Evolutionary conservation across 116 monocot species (phyloP), one percentile per base, ranked within the genome.

Genomic region (Phalaenopsis hybrid): DNA sequence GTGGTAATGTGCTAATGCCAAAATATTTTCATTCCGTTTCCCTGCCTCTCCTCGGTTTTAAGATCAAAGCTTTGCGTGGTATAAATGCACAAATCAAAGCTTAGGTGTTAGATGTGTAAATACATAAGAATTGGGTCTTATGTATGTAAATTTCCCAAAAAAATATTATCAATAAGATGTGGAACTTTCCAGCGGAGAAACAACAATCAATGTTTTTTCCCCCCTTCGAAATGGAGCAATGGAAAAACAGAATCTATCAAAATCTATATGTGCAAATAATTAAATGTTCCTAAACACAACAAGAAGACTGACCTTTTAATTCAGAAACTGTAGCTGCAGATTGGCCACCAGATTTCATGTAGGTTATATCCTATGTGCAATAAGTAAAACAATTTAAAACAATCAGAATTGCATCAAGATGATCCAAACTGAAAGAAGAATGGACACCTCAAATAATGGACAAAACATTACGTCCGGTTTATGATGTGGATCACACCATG

Each of bases 361-460:
- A 67, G 81, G 81, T 72, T 78, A 83, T 33, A 41, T 83, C 88
- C 88, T 88, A 74, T 46, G 76, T 18, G 6, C 61, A 65, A 75
- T 31, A 77, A 77, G 77, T 77, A 52, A 37, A 52, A 20, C 75
- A 77, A 50, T 6, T 77, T 77, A 12, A 25, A 51, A 77, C 51
- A 6, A 52, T 77, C 77, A 77, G 77, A 18, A 49, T 46, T 76
- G 76, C 0, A 7, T 9, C 0, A 6, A 16, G 12, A 51, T 21
- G 15, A 49, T 15, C 51, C 20, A 31, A 28, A 9, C 75, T 28
- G 20, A 16, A 31, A 77, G 8, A 77, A 52, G 20, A 49, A 77
- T 77, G 17, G 17, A 23, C 75, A 75, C 28, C 21, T 75, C 73
- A 73, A 73, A 43, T 73, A 41, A 43, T 43, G 73, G 59, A 8